phyloP scores from a whole-genome alignment of 1,284 basidiomycete genomes.

The Apiotrichum porosum region DNA sequence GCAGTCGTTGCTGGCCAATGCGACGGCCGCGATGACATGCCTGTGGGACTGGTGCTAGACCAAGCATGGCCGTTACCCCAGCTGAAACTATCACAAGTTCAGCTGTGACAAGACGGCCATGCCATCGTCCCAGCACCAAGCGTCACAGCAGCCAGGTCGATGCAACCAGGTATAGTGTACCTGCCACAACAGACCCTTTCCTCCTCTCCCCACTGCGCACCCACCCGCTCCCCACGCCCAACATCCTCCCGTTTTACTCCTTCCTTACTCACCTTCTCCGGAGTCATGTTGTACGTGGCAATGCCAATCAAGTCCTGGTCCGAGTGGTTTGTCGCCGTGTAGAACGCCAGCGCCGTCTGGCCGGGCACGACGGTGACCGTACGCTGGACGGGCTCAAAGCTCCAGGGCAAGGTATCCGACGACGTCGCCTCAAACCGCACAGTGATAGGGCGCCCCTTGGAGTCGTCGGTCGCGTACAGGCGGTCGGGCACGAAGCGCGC shows the following conservation, averaged over 20 bases:
- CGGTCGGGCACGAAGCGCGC: constrained; percentile 75
- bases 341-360: constrained; percentile 95
- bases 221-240: too few species aligned
- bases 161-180: too few species aligned
- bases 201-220: not conserved
- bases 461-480: constrained; percentile 65
- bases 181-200: too few species aligned
- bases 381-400: constrained; percentile 84
- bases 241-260: too few species aligned
- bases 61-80: too few species aligned
- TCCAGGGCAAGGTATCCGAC: constrained; percentile 86
- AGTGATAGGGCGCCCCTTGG: constrained; percentile 66
- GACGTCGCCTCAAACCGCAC: constrained; percentile 94
- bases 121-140: too few species aligned
- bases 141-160: too few species aligned
- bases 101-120: too few species aligned
- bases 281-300: constrained; percentile 90
- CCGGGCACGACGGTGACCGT: constrained; percentile 88
- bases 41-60: too few species aligned
- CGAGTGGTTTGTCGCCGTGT: constrained; percentile 83
- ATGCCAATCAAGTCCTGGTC: constrained; percentile 92
- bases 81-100: too few species aligned
- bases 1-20: too few species aligned
- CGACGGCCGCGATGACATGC: too few species aligned
- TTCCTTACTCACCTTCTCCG: constrained; percentile 42